Base-by-base conservation (phyloP, 148 eudicot genomes). In the Nyssa sinensis region DNA sequence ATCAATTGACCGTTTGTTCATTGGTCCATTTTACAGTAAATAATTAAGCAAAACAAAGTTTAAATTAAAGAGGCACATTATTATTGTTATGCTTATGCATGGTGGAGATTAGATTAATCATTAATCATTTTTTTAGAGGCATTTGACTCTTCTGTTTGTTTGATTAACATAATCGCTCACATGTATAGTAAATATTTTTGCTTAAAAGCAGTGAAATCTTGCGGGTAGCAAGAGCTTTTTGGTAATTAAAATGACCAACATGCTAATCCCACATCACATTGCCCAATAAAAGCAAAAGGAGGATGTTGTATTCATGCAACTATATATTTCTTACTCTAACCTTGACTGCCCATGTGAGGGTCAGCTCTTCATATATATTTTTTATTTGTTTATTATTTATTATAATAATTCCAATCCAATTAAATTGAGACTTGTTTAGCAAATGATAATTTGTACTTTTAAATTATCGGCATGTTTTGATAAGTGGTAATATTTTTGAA, bases 201-300 rank as follows among this genome's bases (percentile, higher is more conserved):
- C 1, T n/a, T 7, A 69, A 37, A 59, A 27, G 55, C 55, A 71
- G 55, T 34, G 65, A 71, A 71, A 71, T 71, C 37, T 2, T 71
- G 74, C 9, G 17, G 37, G 35, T 13, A 29, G 17, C 13, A 17
- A 19, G 72, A 29, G 59, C 10, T n/a, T 69, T 69, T 27, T 51
- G 60, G 74, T 57, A 2, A 27, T 61, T 1, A 64, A 24, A 30
- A 47, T 61, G 64, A 67, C 77, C 69, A 27, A 73, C 73, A 28
- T 78, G 72, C 69, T 64, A n/a, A n/a, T n/a, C n/a, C n/a, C n/a
- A n/a, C 16, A 8, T 65, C 64, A 24, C 76, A 72, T 66, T 34
- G 31, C 11, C 67, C 72, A 80, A 59, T 47, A 25, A 74, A 78
- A 39, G 70, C 24, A 32, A 37, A 68, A 25, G 23, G 35, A 25